A percentile compares a stretch with the other conserved stretches of the same genome.
These are phyloP conservation scores for Thozetella sp. DNA, from an alignment of 495 filamentous ascomycete genomes.

Conservation along the genomic window DNA sequence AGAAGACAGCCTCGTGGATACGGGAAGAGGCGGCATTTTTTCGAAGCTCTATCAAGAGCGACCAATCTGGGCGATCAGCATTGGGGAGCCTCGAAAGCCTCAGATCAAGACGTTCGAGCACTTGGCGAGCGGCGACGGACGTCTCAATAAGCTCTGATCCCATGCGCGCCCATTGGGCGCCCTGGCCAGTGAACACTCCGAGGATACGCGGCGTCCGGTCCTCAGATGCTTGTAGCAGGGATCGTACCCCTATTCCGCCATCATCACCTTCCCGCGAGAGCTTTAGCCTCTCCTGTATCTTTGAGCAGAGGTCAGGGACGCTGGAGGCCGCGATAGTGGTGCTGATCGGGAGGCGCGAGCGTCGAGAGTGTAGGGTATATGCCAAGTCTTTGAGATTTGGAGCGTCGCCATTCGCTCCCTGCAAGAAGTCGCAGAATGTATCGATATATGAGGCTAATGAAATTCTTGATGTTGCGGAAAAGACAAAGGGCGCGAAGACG, in stretches of 20 bases:
- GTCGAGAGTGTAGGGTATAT: neutral
- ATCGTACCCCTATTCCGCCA: slow-evolving; percentile 49
- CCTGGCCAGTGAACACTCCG: slow-evolving; percentile 63
- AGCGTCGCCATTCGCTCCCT: neutral
- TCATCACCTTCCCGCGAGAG: neutral
- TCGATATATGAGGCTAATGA: neutral
- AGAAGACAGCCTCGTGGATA: slow-evolving; percentile 36
- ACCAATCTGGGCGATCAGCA: slow-evolving; percentile 47
- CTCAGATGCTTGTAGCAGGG: slow-evolving; percentile 49
- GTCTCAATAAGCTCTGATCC: slow-evolving; percentile 41
- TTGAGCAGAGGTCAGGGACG: neutral
- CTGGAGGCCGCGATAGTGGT: neutral
- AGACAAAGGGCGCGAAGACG: neutral
- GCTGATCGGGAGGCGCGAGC: neutral
- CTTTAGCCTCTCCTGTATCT: neutral
- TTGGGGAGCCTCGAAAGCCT: slow-evolving; percentile 32
- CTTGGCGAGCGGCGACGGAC: slow-evolving; percentile 34
- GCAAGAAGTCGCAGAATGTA: neutral
- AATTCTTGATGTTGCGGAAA: neutral
- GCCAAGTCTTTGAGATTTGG: neutral
- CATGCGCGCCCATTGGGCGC: slow-evolving; percentile 71
- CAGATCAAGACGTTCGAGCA: slow-evolving; percentile 43
- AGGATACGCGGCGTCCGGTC: slow-evolving; percentile 40
- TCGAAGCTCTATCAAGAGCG: slow-evolving; percentile 40
- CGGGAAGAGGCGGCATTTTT: slow-evolving; percentile 25